Percentiles rank a stretch among this genome's conserved stretches.
These are phyloP conservation scores for Rutstroemia sydowiana DNA, from an alignment of 2,329 filamentous ascomycete species.

Conservation along the genomic window DNA sequence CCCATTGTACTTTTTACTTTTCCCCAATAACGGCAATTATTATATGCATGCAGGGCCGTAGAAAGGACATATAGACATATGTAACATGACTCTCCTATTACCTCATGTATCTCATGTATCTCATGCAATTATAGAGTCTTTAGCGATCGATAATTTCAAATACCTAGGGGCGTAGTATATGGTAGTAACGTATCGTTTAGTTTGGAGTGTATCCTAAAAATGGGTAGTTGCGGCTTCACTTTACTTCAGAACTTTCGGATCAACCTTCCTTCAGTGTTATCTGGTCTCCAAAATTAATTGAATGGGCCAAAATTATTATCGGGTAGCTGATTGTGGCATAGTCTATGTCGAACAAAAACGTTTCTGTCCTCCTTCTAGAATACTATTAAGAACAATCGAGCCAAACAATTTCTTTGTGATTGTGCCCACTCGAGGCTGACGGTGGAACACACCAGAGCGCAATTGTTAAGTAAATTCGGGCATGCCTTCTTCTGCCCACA, in stretches of 20 bases:
- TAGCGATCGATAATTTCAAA: not conserved
- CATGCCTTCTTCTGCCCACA: constrained; percentile 9
- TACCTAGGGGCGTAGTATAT: constrained; percentile 5
- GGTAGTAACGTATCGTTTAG: constrained; percentile 3
- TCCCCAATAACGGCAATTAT: constrained; percentile 9
- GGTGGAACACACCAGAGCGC: constrained; percentile 17
- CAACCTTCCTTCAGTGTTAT: not conserved
- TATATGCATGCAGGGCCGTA: constrained; percentile 5
- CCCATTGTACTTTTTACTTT: constrained; percentile 14
- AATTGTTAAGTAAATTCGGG: constrained; percentile 9
- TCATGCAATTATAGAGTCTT: not conserved
- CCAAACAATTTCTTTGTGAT: constrained; percentile 14
- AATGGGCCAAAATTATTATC: constrained; percentile 1
- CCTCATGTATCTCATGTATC: not conserved
- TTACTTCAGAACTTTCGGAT: constrained; percentile 4
- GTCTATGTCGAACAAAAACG: constrained; percentile 1
- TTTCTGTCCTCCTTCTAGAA: constrained; percentile 12
- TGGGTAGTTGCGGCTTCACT: constrained; percentile 17
- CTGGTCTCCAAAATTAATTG: not conserved
- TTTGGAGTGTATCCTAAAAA: constrained; percentile 6
- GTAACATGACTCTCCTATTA: not conserved
- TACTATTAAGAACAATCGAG: constrained; percentile 10
- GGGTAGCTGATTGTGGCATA: constrained; percentile 8
- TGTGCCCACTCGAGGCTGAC: constrained; percentile 25
- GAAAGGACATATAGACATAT: not conserved